A percentile compares a stretch with the other conserved stretches of the same genome.
phyloP scores from a whole-genome alignment of 1,284 basidiomycete species.

The Leccinum fallax region DNA sequence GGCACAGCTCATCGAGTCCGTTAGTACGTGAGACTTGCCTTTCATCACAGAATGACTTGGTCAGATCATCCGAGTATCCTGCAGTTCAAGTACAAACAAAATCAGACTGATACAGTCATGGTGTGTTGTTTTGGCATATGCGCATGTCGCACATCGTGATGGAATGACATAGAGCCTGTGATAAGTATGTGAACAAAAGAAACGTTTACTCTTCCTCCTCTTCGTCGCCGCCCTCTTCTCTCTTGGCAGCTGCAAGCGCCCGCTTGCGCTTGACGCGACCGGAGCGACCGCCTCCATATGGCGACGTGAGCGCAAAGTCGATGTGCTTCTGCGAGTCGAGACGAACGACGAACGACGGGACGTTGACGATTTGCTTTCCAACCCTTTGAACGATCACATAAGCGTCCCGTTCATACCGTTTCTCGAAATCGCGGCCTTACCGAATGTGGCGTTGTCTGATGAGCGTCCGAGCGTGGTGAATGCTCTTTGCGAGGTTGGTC shows the following conservation, averaged over 20 bases:
- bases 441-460: slow-evolving; percentile 98
- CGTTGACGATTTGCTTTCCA: slow-evolving; percentile 99
- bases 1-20: neutral
- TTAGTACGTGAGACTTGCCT: too few relatives aligned
- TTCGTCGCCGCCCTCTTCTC: slow-evolving; percentile 87
- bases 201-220: slow-evolving; percentile 82
- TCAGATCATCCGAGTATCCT: neutral
- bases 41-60: neutral
- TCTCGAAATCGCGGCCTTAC: slow-evolving; percentile 42
- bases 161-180: slow-evolving; percentile 29
- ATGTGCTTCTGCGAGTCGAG: slow-evolving; percentile 98
- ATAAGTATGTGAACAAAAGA: slow-evolving; percentile 23
- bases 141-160: slow-evolving; percentile 33
- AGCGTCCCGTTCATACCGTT: neutral
- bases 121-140: slow-evolving; percentile 31
- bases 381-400: slow-evolving; percentile 55
- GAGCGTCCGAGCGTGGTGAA: slow-evolving; percentile 98
- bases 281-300: slow-evolving; percentile 95
- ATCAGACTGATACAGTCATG: slow-evolving; percentile 18
- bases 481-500: slow-evolving; percentile 95
- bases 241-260: slow-evolving; percentile 89
- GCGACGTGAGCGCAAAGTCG: slow-evolving; percentile 97
- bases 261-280: slow-evolving; percentile 99
- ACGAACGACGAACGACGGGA: slow-evolving; percentile 98
- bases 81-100: neutral